Percentiles rank a stretch among this genome's conserved stretches.
These are phyloP conservation scores for Pisolithus marmoratus DNA, from an alignment of 768 basidiomycete species.

Conservation along the genomic window DNA sequence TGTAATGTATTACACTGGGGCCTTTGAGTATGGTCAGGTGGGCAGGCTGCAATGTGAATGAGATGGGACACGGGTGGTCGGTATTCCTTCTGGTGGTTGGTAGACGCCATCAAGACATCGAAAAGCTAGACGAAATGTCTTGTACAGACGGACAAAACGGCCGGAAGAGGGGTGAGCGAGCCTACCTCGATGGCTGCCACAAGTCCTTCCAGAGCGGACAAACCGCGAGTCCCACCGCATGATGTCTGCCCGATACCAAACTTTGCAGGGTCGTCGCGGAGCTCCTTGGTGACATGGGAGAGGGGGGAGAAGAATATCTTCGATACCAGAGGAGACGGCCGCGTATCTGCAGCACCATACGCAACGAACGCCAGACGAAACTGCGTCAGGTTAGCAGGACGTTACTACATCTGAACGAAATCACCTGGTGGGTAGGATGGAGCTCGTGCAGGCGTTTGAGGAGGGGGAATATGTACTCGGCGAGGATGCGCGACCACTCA, in stretches of 20 bases:
- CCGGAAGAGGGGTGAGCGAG: neutral
- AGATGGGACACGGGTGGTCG: conserved; percentile 38
- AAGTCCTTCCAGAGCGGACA: conserved; percentile 68
- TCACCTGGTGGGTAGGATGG: conserved; percentile 35
- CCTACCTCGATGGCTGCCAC: conserved; percentile 66
- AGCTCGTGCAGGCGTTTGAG: conserved; percentile 47
- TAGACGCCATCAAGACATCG: conserved; percentile 27
- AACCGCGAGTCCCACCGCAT: conserved; percentile 43
- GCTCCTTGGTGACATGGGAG: conserved; percentile 34
- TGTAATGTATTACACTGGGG: conserved; percentile 51
- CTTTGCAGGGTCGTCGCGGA: conserved; percentile 40
- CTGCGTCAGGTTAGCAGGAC: conserved; percentile 15
- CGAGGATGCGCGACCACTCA: conserved; percentile 46
- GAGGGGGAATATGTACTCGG: conserved; percentile 45
- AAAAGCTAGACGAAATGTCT: conserved; percentile 43
- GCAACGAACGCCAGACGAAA: conserved; percentile 50
- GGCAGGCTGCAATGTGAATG: conserved; percentile 54
- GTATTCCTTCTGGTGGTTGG: conserved; percentile 20
- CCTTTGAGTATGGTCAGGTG: conserved; percentile 48
- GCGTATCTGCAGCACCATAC: conserved; percentile 56
- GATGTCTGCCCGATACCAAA: conserved; percentile 56
- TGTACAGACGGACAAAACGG: neutral
- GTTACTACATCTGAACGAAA: conserved; percentile 2
- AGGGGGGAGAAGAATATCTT: conserved; percentile 53
- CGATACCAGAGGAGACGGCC: conserved; percentile 49